These are phyloP conservation scores for Jatropha podagrica DNA, from an alignment of 441 rosid genomes.

Conservation along the genomic window DNA sequence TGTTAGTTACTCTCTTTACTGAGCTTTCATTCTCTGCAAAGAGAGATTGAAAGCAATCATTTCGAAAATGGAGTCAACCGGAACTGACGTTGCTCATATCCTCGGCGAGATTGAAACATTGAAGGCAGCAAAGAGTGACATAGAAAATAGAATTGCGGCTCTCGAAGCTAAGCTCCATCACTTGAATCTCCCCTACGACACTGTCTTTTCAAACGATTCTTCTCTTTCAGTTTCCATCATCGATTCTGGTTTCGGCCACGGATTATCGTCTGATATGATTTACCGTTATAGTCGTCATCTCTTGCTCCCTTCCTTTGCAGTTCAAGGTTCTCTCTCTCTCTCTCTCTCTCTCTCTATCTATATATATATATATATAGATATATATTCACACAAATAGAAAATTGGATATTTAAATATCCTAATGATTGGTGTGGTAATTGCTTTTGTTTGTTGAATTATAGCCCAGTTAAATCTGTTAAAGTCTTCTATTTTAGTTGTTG, in stretches of 20 bases:
- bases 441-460: constrained; percentile 19
- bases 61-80: constrained; percentile 44
- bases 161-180: constrained; percentile 72
- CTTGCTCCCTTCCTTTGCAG: constrained; percentile 84
- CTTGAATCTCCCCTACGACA: constrained; percentile 27
- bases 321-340: constrained; percentile 50
- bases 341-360: too few species aligned
- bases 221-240: constrained; percentile 26
- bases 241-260: constrained; percentile 42
- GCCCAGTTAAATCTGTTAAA: constrained; percentile 81
- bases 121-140: constrained; percentile 45
- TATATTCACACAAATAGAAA: too few species aligned
- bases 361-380: too few species aligned
- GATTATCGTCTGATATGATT: constrained; percentile 60
- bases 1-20: not conserved
- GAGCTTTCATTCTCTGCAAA: not conserved
- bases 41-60: not conserved
- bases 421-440: not conserved
- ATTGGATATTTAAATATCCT: too few species aligned
- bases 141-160: constrained; percentile 58
- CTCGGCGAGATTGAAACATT: constrained; percentile 47
- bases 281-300: constrained; percentile 93
- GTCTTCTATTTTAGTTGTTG: constrained; percentile 80
- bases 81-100: constrained; percentile 38
- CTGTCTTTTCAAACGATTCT: constrained; percentile 32